phyloP scores from a whole-genome alignment of 2,329 filamentous ascomycete genomes.

The Claviceps lovelessii region DNA sequence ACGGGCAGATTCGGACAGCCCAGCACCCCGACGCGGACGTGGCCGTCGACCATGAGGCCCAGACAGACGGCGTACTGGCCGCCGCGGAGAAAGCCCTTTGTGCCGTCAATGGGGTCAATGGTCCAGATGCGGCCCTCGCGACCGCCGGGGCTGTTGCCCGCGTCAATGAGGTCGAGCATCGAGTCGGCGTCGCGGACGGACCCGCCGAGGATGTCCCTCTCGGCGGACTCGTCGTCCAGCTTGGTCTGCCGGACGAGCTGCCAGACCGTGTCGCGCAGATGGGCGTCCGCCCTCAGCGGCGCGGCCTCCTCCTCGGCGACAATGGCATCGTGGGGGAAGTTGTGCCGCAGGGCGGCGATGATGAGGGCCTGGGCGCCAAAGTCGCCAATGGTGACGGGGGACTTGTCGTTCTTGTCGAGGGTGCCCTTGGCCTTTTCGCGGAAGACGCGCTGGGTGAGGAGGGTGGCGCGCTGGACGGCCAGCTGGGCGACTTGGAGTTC shows the following conservation, averaged over 20 bases:
- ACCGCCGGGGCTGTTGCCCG: constrained; percentile 57
- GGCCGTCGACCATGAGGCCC: constrained; percentile 78
- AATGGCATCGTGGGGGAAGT: constrained; percentile 82
- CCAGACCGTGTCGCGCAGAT: constrained; percentile 61
- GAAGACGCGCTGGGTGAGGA: constrained; percentile 40
- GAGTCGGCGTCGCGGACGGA: constrained; percentile 50
- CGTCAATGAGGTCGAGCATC: constrained; percentile 54
- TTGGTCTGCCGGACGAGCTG: constrained; percentile 59
- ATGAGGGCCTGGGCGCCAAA: constrained; percentile 96
- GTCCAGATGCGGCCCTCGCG: constrained; percentile 76
- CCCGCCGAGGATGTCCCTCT: constrained; percentile 53
- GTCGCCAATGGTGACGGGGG: constrained; percentile 93
- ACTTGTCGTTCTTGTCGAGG: constrained; percentile 78
- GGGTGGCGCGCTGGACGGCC: constrained; percentile 64
- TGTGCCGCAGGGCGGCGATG: constrained; percentile 74
- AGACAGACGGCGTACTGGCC: constrained; percentile 96
- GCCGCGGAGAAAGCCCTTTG: constrained; percentile 89
- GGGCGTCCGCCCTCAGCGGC: constrained; percentile 56
- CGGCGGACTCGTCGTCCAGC: constrained; percentile 40
- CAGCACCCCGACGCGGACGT: constrained; percentile 86
- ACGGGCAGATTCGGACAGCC: constrained; percentile 92
- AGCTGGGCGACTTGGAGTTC: constrained; percentile 77
- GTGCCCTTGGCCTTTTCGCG: constrained; percentile 88
- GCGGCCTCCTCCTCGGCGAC: constrained; percentile 91
- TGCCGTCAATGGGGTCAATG: constrained; percentile 93